Conservation (phyloP, 1,284 basidiomycete species). For the Heterobasidion parviporum region DNA sequence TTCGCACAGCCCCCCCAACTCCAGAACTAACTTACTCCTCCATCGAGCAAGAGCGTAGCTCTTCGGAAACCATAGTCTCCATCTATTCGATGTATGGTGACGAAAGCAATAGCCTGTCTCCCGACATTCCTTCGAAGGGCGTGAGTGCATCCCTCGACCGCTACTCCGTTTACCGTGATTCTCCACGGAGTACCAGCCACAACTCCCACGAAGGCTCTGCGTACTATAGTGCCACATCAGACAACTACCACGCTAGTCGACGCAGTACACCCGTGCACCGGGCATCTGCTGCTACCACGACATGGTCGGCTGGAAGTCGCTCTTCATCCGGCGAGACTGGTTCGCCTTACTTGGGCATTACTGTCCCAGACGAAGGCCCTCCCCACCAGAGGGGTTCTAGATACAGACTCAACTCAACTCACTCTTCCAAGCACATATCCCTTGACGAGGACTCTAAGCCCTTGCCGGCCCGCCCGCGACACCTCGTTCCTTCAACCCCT, state of each 20-base stretch:
- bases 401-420: background rate
- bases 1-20: conserved; percentile 10
- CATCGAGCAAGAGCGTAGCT: conserved; percentile 9
- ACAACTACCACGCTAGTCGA: conserved; percentile 4
- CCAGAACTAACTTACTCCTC: conserved; percentile 12
- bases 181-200: background rate
- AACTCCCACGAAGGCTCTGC: conserved; percentile 6
- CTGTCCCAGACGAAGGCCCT: background rate
- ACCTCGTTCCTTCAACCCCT: conserved; percentile 10
- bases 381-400: background rate
- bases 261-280: conserved; percentile 2
- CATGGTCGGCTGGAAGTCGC: conserved; percentile 1
- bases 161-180: conserved; percentile 1
- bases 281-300: background rate
- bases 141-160: background rate
- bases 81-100: conserved; percentile 17
- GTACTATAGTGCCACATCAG: conserved; percentile 11
- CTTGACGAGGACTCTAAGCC: background rate
- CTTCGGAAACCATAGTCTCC: conserved; percentile 14
- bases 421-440: conserved; percentile 1
- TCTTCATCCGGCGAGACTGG: conserved; percentile 5
- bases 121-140: conserved; percentile 4
- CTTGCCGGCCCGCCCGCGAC: conserved; percentile 3
- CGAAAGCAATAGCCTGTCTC: conserved; percentile 7
- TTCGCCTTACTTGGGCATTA: conserved; percentile 9